Evolutionary conservation across 495 filamentous ascomycete genomes (phyloP).

Genomic region (Penicillium egyptiacum): DNA sequence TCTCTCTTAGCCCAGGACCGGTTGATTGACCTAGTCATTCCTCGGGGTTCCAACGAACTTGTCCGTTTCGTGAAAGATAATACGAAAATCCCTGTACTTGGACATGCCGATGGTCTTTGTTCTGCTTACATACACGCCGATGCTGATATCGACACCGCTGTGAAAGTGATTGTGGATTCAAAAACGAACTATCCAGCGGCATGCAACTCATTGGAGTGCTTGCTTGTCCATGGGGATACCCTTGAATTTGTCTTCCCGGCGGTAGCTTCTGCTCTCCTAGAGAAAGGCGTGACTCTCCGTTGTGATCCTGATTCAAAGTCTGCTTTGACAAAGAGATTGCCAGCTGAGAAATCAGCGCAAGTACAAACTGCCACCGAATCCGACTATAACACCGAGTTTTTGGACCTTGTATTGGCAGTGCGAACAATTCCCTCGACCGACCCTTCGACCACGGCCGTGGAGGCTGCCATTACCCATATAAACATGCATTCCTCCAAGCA

Average conservation of each 20-base stretch:
- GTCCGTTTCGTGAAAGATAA: conserved; percentile 85
- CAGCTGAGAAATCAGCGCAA: conserved; percentile 35
- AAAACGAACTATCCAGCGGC: conserved; percentile 96
- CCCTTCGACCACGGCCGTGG: conserved; percentile 41
- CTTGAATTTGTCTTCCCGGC: conserved; percentile 65
- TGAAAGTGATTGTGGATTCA: conserved; percentile 81
- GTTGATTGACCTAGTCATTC: conserved; percentile 93
- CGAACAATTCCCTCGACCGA: conserved; percentile 62
- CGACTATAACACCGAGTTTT: conserved; percentile 89
- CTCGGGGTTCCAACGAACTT: conserved; percentile 88
- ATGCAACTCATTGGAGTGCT: conserved; percentile 88
- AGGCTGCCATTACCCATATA: conserved; percentile 81
- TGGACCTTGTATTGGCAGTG: conserved; percentile 79
- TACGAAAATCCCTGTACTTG: conserved; percentile 93
- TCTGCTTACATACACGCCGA: conserved; percentile 82
- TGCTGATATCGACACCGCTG: conserved; percentile 68
- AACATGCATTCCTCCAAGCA: conserved; percentile 91
- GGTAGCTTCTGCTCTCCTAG: conserved; percentile 68
- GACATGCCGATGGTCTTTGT: conserved; percentile 95
- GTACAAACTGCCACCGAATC: conserved; percentile 62
- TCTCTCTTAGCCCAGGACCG: conserved; percentile 79
- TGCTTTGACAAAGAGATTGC: conserved; percentile 49
- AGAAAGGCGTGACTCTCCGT: conserved; percentile 77
- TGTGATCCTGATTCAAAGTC: conserved; percentile 71
- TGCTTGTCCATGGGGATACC: conserved; percentile 78